Conservation (phyloP, 306 rosid genomes). For the Dalbergia oliveri region DNA sequence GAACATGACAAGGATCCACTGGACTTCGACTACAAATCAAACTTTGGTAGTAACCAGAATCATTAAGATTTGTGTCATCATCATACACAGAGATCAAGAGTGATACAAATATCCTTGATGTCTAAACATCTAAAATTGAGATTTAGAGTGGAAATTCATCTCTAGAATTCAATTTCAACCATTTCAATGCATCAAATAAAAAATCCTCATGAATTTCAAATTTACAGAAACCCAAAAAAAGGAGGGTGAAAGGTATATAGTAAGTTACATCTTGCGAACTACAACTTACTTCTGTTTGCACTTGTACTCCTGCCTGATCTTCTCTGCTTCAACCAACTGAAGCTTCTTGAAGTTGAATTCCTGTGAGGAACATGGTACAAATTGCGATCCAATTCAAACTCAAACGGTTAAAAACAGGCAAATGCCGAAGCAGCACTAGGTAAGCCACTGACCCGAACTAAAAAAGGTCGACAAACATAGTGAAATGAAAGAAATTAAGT, state of each 20-base stretch:
- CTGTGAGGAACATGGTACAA: slow-evolving; percentile 41
- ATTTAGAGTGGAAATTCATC: not conserved
- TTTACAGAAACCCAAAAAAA: not conserved
- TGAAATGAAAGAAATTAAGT: too few species aligned
- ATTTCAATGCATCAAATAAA: not conserved
- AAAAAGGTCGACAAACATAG: not conserved
- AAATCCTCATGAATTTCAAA: not conserved
- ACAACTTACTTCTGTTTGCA: slow-evolving; percentile 92
- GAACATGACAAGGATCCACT: not conserved
- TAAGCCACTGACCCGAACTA: not conserved
- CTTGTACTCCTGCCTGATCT: slow-evolving; percentile 94
- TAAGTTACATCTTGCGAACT: slow-evolving; percentile 81
- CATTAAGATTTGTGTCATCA: not conserved
- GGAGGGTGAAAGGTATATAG: not conserved
- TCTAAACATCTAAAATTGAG: slow-evolving; percentile 10
- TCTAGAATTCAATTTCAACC: slow-evolving; percentile 14
- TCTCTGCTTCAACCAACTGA: slow-evolving; percentile 95
- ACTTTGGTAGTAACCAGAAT: slow-evolving; percentile 8
- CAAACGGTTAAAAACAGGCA: not conserved
- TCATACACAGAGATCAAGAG: slow-evolving; percentile 34
- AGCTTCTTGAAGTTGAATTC: slow-evolving; percentile 96
- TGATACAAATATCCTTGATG: not conserved
- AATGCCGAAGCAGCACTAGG: not conserved
- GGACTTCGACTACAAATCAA: slow-evolving; percentile 14
- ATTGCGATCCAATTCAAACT: not conserved